phyloP scores from a whole-genome alignment of 192 early-diverging fungal species.

The Coemansia sp. region DNA sequence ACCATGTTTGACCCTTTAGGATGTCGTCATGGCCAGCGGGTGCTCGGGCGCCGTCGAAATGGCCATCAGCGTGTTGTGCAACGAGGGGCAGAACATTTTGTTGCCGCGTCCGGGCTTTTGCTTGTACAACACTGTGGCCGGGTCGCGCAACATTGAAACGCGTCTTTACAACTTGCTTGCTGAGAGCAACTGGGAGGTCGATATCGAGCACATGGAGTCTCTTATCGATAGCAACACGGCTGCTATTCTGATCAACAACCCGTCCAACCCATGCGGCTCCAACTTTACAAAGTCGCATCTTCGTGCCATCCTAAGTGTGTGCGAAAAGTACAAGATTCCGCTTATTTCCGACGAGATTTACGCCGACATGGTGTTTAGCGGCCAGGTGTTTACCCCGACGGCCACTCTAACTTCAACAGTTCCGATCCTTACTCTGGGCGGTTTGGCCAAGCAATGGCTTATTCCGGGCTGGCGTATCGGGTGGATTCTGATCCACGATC shows the following conservation, averaged over 20 bases:
- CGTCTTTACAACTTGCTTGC: constrained; percentile 81
- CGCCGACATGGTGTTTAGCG: constrained; percentile 80
- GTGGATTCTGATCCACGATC: constrained; percentile 86
- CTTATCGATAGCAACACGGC: constrained; percentile 81
- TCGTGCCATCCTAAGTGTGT: constrained; percentile 67
- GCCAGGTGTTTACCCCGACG: constrained; percentile 62
- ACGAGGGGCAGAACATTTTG: constrained; percentile 82
- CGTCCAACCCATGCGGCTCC: constrained; percentile 91
- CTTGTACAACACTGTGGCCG: constrained; percentile 78
- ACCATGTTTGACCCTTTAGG: constrained; percentile 30
- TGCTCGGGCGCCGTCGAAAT: constrained; percentile 78
- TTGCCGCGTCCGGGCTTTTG: constrained; percentile 85
- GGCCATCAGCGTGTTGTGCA: constrained; percentile 69
- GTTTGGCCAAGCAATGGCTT: constrained; percentile 86
- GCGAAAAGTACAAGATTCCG: constrained; percentile 73
- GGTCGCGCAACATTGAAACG: constrained; percentile 72
- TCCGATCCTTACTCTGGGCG: constrained; percentile 81
- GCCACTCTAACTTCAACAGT: constrained; percentile 75
- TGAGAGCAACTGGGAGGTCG: constrained; percentile 79
- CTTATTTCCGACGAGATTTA: constrained; percentile 92
- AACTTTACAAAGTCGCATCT: constrained; percentile 76
- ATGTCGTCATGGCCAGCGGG: constrained; percentile 81
- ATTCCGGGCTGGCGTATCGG: constrained; percentile 92
- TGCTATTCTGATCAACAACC: constrained; percentile 85
- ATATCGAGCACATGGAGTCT: constrained; percentile 75